phyloP scores from a whole-genome alignment of 2,329 filamentous ascomycete genomes.

The Penicillium sp. region DNA sequence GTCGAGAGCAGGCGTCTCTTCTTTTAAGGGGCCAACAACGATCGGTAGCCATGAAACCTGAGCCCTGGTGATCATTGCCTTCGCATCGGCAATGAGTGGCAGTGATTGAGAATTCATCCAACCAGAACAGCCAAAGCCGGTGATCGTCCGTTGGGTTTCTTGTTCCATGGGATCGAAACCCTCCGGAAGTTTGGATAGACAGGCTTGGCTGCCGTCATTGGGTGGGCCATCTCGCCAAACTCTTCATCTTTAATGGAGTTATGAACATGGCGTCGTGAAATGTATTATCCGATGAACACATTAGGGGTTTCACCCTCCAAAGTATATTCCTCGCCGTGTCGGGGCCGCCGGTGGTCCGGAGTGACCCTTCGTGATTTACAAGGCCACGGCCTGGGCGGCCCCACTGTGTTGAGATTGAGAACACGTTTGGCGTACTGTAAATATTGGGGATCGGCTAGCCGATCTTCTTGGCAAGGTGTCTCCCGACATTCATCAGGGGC shows the following conservation, averaged over 20 bases:
- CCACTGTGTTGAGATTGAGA: neutral
- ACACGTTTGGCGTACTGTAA: neutral
- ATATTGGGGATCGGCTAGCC: neutral
- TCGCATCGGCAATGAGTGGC: neutral
- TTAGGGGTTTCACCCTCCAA: neutral
- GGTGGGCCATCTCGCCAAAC: neutral
- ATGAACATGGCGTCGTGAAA: neutral
- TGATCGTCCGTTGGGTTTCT: neutral
- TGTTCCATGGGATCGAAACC: neutral
- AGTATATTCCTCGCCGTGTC: neutral
- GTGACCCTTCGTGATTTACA: neutral
- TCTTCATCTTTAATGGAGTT: neutral
- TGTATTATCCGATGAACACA: neutral
- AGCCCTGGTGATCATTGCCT: slow-evolving; percentile 19
- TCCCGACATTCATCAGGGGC: neutral
- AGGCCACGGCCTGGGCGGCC: neutral
- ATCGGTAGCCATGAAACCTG: neutral
- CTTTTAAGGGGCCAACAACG: neutral
- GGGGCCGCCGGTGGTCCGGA: neutral
- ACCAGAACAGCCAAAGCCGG: neutral
- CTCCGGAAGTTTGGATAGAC: slow-evolving; percentile 4
- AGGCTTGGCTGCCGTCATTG: slow-evolving; percentile 11
- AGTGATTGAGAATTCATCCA: slow-evolving; percentile 2
- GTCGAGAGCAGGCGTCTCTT: neutral
- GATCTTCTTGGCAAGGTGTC: neutral